Percentiles rank a stretch among this genome's conserved stretches.
phyloP scores from a whole-genome alignment of 177 flowering plant genomes.

The Vitis hybrid region DNA sequence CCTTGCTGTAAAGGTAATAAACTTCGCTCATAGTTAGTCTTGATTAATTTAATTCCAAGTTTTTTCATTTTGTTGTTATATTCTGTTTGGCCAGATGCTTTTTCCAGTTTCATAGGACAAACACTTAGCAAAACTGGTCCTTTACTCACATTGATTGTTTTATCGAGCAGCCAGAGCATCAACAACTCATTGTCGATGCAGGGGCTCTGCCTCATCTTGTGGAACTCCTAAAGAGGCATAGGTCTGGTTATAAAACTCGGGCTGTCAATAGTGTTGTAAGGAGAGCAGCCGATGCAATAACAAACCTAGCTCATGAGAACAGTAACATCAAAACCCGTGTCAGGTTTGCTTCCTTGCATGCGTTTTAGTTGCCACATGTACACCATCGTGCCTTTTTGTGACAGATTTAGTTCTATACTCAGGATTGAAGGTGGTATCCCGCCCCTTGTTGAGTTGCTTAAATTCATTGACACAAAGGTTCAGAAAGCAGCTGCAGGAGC shows the following conservation, averaged over 20 bases:
- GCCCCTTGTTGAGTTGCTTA: slow-evolving; percentile 84
- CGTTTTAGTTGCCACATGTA: background rate
- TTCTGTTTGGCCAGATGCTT: background rate
- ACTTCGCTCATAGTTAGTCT: background rate
- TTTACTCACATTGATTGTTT: background rate
- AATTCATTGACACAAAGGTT: slow-evolving; percentile 67
- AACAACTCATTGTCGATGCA: slow-evolving; percentile 78
- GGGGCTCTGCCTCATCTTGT: slow-evolving; percentile 83
- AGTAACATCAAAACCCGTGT: slow-evolving; percentile 64
- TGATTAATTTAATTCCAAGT: background rate
- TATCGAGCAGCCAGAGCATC: slow-evolving; percentile 74
- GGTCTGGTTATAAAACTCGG: slow-evolving; percentile 32
- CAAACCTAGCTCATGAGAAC: slow-evolving; percentile 94
- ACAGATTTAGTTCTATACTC: slow-evolving; percentile 14
- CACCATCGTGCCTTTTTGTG: slow-evolving; percentile 1
- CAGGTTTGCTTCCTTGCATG: slow-evolving; percentile 50
- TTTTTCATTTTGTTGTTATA: background rate
- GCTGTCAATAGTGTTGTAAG: slow-evolving; percentile 63
- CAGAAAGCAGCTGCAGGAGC: slow-evolving; percentile 95
- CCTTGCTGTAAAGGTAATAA: slow-evolving; percentile 71
- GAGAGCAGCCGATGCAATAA: slow-evolving; percentile 87
- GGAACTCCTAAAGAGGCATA: slow-evolving; percentile 54
- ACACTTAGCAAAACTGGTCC: background rate
- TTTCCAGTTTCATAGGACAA: background rate
- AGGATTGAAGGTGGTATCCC: slow-evolving; percentile 90